Base-by-base conservation (phyloP, 2,329 filamentous ascomycete genomes). In the Penicillium sp. region DNA sequence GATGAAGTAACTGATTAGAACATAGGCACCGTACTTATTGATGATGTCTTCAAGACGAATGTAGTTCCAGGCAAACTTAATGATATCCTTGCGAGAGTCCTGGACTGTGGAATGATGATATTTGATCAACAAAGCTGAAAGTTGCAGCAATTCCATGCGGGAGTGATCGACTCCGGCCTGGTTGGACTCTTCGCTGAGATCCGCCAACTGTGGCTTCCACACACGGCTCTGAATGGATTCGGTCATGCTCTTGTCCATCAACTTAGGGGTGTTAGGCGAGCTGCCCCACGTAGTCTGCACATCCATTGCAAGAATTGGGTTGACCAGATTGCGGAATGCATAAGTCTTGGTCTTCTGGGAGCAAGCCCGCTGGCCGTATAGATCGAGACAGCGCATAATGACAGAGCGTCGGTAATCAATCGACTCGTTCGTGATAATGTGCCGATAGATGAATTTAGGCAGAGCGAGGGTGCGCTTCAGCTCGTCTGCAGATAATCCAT, bases 41-140 rank as follows among this genome's bases (percentile, higher is more conserved):
- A 99, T 96, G 56, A 96, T 91, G 74, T 99, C 95, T 70, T 99
- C 96, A n/a, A 99, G 84, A 25, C 91, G 87, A 68, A 99, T 99
- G 71, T 96, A 98, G 19, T 93, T 96, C 95, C 95, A 99, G 3
- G 92, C 93, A 75, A 98, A 99, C 76, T 97, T 98, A 70, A 99
- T 99, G 61, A 99, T 93, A 63, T 99, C 95, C 75, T 99, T 99
- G 37, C 96, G 88, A 2, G 91, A 88, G 68, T 98, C 95, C 65
- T 96, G 90, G 1, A 99, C 84, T 53, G 92, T 90, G 31, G 86
- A 85, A 68, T 93, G 88, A 69, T 99, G 92, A 69, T 98, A 96
- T 72, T 99, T 99, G 75, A 99, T 89, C 39, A 99, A 81, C 80
- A 99, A 87, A 0, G 95, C 93, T 6, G 95, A 97, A 45, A 98